phyloP scores from a whole-genome alignment of 441 rosid genomes.

The Euphorbia corollata region DNA sequence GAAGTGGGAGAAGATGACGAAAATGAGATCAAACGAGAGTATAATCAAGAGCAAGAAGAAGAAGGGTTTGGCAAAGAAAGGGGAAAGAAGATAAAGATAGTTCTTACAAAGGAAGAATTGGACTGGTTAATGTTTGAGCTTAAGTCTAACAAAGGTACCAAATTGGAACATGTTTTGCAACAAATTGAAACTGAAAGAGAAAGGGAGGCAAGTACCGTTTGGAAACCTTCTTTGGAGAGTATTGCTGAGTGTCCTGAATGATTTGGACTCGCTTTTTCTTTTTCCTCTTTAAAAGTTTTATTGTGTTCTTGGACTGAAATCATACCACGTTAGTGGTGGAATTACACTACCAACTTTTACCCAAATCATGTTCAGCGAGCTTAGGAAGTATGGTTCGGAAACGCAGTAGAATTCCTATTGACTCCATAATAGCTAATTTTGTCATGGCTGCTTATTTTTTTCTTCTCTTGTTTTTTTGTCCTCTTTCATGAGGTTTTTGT shows the following conservation, averaged over 20 bases:
- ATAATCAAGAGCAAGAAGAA: background rate
- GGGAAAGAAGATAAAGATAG: constrained; percentile 59
- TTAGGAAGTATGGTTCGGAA: no score
- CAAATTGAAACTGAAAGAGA: constrained; percentile 59
- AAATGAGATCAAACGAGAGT: constrained; percentile 5
- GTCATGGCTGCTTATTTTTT: background rate
- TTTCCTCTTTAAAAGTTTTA: no score
- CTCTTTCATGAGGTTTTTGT: constrained; percentile 4
- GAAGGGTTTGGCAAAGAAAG: constrained; percentile 19
- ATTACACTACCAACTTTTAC: no score
- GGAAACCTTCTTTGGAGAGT: constrained; percentile 76
- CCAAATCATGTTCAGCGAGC: no score
- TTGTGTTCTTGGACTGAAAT: background rate
- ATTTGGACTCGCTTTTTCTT: background rate
- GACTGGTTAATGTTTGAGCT: constrained; percentile 55
- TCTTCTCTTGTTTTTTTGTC: background rate
- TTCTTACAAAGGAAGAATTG: constrained; percentile 65
- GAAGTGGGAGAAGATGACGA: constrained; percentile 21
- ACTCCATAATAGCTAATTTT: background rate
- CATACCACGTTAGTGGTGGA: no score
- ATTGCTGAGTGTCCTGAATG: constrained; percentile 48
- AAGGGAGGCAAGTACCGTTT: constrained; percentile 27
- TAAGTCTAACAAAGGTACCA: constrained; percentile 28
- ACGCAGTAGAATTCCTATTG: no score
- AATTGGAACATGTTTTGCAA: constrained; percentile 38